Conservation (phyloP, 495 filamentous ascomycete species). For the Hyaloscypha finlandica region DNA sequence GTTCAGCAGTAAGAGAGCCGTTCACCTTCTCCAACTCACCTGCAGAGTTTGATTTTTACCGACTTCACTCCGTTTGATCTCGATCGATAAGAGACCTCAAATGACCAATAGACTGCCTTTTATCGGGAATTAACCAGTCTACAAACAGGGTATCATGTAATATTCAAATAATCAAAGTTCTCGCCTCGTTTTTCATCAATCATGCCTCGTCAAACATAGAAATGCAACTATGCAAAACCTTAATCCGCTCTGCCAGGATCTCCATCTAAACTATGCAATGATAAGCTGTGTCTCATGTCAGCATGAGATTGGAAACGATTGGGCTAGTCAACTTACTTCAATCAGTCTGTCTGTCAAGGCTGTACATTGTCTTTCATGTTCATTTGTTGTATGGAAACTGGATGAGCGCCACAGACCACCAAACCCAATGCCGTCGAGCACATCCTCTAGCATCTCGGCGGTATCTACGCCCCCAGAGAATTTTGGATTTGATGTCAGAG, state of each 20-base stretch:
- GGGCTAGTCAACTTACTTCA: slow-evolving; percentile 42
- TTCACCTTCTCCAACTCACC: too few relatives aligned
- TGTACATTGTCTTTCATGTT: slow-evolving; percentile 52
- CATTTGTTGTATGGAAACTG: slow-evolving; percentile 46
- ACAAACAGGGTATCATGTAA: slow-evolving; percentile 26
- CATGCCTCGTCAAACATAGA: slow-evolving; percentile 19
- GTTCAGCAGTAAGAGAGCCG: too few relatives aligned
- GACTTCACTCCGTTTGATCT: too few relatives aligned
- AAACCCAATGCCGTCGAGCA: slow-evolving; percentile 58
- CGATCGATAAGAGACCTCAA: not conserved
- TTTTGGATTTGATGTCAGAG: slow-evolving; percentile 47
- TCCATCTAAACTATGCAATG: slow-evolving; percentile 24
- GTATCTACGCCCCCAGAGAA: slow-evolving; percentile 43
- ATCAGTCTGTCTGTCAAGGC: slow-evolving; percentile 58
- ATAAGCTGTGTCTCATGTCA: slow-evolving; percentile 27
- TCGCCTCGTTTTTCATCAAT: slow-evolving; percentile 11
- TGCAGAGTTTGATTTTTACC: too few relatives aligned
- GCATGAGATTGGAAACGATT: not conserved
- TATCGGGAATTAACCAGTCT: slow-evolving; percentile 9
- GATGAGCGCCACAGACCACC: slow-evolving; percentile 54
- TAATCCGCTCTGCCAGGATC: not conserved
- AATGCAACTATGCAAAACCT: not conserved
- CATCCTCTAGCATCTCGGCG: slow-evolving; percentile 42
- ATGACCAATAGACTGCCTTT: slow-evolving; percentile 17
- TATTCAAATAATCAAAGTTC: slow-evolving; percentile 3